phyloP scores from a whole-genome alignment of 805 yeast genomes.

The Barnettozyma sp. region DNA sequence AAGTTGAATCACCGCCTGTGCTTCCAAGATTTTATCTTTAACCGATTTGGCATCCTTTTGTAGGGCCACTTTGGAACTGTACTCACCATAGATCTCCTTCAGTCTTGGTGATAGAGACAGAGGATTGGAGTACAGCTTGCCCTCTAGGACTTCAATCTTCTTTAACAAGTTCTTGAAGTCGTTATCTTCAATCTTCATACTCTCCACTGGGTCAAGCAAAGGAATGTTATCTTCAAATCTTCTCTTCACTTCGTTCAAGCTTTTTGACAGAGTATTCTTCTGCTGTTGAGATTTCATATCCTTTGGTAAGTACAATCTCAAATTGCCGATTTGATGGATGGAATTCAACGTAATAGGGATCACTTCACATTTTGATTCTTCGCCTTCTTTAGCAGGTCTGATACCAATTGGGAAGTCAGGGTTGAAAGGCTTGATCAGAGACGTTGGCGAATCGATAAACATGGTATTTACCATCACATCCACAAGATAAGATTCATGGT shows the following conservation, averaged over 20 bases:
- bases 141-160: conserved; percentile 77
- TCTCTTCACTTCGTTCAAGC: conserved; percentile 70
- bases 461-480: conserved; percentile 74
- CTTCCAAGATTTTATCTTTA: conserved; percentile 64
- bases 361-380: conserved; percentile 63
- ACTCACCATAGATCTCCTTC: conserved; percentile 55
- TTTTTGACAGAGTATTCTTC: conserved; percentile 57
- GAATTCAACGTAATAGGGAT: conserved; percentile 83
- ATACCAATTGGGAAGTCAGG: conserved; percentile 85
- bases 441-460: conserved; percentile 80
- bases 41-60: conserved; percentile 51
- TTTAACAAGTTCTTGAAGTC: conserved; percentile 65
- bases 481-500: conserved; percentile 86
- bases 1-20: conserved; percentile 86
- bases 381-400: conserved; percentile 72
- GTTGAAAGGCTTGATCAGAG: conserved; percentile 66
- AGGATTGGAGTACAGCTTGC: conserved; percentile 66
- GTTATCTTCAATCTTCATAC: conserved; percentile 85
- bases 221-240: conserved; percentile 91
- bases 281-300: conserved; percentile 58
- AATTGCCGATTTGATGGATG: conserved; percentile 65
- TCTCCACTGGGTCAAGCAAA: conserved; percentile 80
- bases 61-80: conserved; percentile 55
- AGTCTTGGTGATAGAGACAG: conserved; percentile 55
- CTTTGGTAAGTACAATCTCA: conserved; percentile 74